A percentile compares a stretch with the other conserved stretches of the same genome.
Evolutionary conservation across 75 land plant species (phyloP).

Genomic region (Sequoia sempervirens): DNA sequence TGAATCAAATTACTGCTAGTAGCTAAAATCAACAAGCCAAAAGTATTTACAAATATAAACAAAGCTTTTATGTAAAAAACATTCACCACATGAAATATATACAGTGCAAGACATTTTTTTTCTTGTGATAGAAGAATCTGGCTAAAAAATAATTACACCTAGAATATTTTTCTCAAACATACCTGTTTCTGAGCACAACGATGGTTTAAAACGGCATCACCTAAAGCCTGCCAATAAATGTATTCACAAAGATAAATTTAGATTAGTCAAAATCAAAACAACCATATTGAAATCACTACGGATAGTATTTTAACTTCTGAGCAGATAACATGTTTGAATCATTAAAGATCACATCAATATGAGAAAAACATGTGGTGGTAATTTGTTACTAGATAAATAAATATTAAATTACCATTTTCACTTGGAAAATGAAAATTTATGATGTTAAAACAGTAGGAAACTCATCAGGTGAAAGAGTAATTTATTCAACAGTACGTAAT

Average conservation of each 20-base stretch:
- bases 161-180: not conserved
- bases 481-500: not conserved
- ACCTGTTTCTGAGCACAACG: conserved; percentile 82
- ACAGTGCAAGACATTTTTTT: not conserved
- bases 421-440: not conserved
- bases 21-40: not conserved
- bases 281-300: not conserved
- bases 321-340: conserved; percentile 2
- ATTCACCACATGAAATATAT: not conserved
- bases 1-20: not conserved
- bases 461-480: not conserved
- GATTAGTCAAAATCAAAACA: not conserved
- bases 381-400: not conserved
- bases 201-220: conserved; percentile 82
- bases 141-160: not conserved
- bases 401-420: not conserved
- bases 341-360: not conserved
- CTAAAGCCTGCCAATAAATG: conserved; percentile 40
- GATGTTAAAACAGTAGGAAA: not conserved
- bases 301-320: not conserved
- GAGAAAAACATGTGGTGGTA: not conserved
- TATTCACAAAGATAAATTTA: not conserved
- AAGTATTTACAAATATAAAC: not conserved
- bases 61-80: not conserved
- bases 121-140: not conserved